Evolutionary conservation across 2,329 filamentous ascomycete genomes (phyloP).

Genomic region (Capronia coronata): DNA sequence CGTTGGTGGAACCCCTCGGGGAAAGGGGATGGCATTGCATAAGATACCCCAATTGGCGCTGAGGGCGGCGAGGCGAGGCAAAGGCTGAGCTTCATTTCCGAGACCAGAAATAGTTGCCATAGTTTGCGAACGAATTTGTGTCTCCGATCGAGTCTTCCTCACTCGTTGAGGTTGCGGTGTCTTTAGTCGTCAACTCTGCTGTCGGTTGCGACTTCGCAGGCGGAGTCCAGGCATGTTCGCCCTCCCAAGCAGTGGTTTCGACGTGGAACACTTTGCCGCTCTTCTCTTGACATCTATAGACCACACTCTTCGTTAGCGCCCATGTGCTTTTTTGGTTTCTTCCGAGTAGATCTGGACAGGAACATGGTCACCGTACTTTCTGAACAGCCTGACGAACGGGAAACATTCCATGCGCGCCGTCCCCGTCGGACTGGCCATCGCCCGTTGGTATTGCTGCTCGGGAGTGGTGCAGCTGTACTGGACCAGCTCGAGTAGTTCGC

Average conservation of each 20-base stretch:
- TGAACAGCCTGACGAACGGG: conserved; percentile 24
- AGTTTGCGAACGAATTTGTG: conserved; percentile 9
- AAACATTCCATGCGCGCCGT: conserved; percentile 41
- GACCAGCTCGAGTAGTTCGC: conserved; percentile 53
- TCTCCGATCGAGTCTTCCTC: background rate
- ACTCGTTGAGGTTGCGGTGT: background rate
- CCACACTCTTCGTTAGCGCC: background rate
- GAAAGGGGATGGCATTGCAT: conserved; percentile 9
- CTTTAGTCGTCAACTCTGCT: conserved; percentile 1
- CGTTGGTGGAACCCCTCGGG: conserved; percentile 16
- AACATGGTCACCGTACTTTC: conserved; percentile 15
- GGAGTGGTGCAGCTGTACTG: conserved; percentile 58
- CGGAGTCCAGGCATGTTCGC: conserved; percentile 34
- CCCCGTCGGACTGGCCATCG: conserved; percentile 10
- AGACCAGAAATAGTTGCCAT: conserved; percentile 23
- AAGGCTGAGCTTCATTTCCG: conserved; percentile 21
- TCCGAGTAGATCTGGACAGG: background rate
- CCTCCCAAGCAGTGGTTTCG: conserved; percentile 58
- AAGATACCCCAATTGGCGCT: conserved; percentile 17
- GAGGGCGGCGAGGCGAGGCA: background rate
- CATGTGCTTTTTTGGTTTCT: background rate
- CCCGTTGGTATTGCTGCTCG: conserved; percentile 30
- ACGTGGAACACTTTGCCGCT: conserved; percentile 42
- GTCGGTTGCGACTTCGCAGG: conserved; percentile 27
- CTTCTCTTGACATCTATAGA: conserved; percentile 19